Base-by-base conservation (phyloP, 2,329 filamentous ascomycete genomes). In the Botrytis squamosa region DNA sequence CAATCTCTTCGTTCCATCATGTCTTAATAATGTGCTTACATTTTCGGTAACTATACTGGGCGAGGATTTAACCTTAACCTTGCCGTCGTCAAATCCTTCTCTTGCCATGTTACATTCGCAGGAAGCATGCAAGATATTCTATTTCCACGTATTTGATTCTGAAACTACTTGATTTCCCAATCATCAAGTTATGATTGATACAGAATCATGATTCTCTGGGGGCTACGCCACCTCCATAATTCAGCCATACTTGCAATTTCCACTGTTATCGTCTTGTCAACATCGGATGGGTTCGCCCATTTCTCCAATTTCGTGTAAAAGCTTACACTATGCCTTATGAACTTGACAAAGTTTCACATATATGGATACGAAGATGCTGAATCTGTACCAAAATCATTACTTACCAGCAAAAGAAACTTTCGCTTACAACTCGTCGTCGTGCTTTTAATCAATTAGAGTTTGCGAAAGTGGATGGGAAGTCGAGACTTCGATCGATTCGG, bases 191-290 rank as follows among this genome's bases (percentile, higher is more conserved):
- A 6, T 46, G 29, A 12, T 67, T 18, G 29, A 38, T 52, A 52
- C n/a, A 38, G 18, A 25, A 38, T 38, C 44, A n/a, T n/a, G 16
- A 2, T 10, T 67, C 20, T 67, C 36, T 14, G 46, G 33, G 64
- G 64, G 1, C 64, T 52, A 52, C 33, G 64, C 44, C 64, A 52
- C 64, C 44, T 67, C 64, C 64, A 67, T 52, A 16, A 36, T 52
- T 16, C 44, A 38, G 46, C 44, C 64, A 67, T 67, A 29, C 22
- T 38, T 52, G 36, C 14, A 67, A 67, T 38, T n/a, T 64, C 62
- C 18, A 44, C 38, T 22, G 60, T 9, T 18, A 9, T 40, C 38
- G 12, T 40, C 60, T 40, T 9, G 60, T n/a, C 60, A 42, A 62
- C 1, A 25, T 25, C 10, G 38, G 38, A 42, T 9, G 36, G 22